Conservation (phyloP, 306 rosid genomes). For the Ochetophila trinervis region DNA sequence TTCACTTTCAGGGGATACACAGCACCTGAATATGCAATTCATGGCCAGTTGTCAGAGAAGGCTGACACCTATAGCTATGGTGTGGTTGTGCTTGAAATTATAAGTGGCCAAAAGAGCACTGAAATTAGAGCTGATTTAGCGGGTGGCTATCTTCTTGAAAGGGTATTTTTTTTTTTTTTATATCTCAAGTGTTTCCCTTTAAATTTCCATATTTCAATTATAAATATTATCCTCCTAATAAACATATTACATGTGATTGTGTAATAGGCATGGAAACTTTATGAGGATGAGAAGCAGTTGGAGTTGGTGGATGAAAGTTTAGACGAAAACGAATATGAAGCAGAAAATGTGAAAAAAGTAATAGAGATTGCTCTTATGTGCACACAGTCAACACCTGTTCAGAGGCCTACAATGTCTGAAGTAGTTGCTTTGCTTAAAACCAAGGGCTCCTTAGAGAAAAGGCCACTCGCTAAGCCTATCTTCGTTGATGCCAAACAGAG, state of each 20-base stretch:
- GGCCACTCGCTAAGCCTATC: slow-evolving; percentile 50
- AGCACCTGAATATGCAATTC: slow-evolving; percentile 76
- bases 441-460: slow-evolving; percentile 24
- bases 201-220: not conserved
- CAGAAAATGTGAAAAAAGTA: slow-evolving; percentile 48
- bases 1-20: slow-evolving; percentile 50
- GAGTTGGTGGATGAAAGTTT: slow-evolving; percentile 47
- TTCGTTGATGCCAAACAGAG: slow-evolving; percentile 43
- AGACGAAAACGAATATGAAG: slow-evolving; percentile 41
- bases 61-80: slow-evolving; percentile 73
- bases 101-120: slow-evolving; percentile 54
- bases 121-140: slow-evolving; percentile 35
- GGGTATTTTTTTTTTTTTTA: slow-evolving; percentile 35
- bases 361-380: slow-evolving; percentile 54
- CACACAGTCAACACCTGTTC: slow-evolving; percentile 52
- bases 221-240: no score
- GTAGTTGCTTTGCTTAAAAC: slow-evolving; percentile 46
- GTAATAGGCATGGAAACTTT: slow-evolving; percentile 52
- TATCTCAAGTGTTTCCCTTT: not conserved
- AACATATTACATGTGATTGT: no score
- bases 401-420: slow-evolving; percentile 74
- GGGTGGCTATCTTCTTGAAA: slow-evolving; percentile 61
- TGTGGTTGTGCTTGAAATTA: slow-evolving; percentile 58
- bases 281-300: slow-evolving; percentile 37
- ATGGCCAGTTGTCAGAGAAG: slow-evolving; percentile 69